phyloP scores from a whole-genome alignment of 192 early-diverging fungal species.

The Coemansia sp. region DNA sequence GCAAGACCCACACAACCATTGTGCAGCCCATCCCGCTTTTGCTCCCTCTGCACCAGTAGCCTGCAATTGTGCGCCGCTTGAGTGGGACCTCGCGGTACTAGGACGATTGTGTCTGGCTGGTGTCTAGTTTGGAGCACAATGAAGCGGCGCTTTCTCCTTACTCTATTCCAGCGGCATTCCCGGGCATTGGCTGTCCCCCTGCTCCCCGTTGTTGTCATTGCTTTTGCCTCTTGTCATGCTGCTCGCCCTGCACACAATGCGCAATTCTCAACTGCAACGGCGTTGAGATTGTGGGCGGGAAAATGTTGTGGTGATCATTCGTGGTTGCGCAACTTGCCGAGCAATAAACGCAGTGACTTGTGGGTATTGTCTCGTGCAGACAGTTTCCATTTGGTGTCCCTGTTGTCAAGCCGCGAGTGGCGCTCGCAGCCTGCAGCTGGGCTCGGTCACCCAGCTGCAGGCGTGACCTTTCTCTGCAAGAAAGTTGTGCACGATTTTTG shows the following conservation, averaged over 20 bases:
- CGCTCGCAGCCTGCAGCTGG: slow-evolving; percentile 6
- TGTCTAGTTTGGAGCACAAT: neutral
- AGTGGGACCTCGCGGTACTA: neutral
- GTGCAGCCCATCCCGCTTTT: slow-evolving; percentile 9
- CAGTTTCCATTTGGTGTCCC: neutral
- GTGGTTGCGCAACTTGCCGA: slow-evolving; percentile 3
- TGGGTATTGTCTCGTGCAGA: slow-evolving; percentile 5
- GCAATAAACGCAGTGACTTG: slow-evolving; percentile 3
- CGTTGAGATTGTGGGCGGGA: neutral
- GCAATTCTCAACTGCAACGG: neutral
- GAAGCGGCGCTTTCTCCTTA: neutral
- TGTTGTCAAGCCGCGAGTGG: slow-evolving; percentile 6
- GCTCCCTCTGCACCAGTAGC: neutral
- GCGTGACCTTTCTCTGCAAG: neutral
- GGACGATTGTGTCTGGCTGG: neutral
- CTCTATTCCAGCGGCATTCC: slow-evolving; percentile 5
- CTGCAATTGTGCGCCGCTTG: slow-evolving; percentile 4
- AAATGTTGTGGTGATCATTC: slow-evolving; percentile 6
- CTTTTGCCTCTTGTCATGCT: neutral
- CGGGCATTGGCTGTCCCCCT: slow-evolving; percentile 3
- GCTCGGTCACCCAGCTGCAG: neutral
- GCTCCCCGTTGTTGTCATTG: neutral
- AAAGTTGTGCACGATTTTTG: too few species aligned
- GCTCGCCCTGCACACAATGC: neutral
- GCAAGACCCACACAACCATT: slow-evolving; percentile 6